Base-by-base conservation (phyloP, 2,329 filamentous ascomycete species). In the Cryphonectria carpinicola region DNA sequence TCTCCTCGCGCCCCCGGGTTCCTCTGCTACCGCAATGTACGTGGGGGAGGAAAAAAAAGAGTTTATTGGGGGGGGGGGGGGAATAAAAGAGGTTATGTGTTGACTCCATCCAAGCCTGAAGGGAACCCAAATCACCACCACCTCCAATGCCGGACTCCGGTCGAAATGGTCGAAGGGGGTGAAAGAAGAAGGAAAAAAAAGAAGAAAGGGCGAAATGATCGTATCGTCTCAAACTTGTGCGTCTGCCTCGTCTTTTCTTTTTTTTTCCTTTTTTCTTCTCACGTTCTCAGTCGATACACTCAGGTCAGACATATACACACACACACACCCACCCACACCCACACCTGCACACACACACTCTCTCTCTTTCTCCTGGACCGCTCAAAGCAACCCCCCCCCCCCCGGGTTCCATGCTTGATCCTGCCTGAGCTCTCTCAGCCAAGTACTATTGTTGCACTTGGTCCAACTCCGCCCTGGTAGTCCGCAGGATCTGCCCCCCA, bases 191-290 rank as follows among this genome's bases (percentile, higher is more conserved):
- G 46, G 4, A 49, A 11, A 49, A 11, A 49, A 11, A 49, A 49
- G 43, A 22, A 19, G 22, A 46, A 46, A 7, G 22, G 22, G 46
- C 22, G 46, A 49, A 65, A 65, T 49, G 43, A 65, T 65, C 41
- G 60, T 67, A 46, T 72, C 68, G 49, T 71, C 41, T 65, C 70
- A 63, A 64, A 64, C 25, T 70, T 58, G 22, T 69, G 62, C 28
- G 46, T 49, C 28, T 56, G 66, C 61, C 63, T 68, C 65, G 28
- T 66, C 70, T 65, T 49, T 25, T 49, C 32, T 3, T 32, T 32
- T 4, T 32, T 32, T 32, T 56, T 35, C 32, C 4, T 32, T 4
- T 32, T 3, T 32, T 56, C 28, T 11, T 35, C 39, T 39, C 32
- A 28, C 68, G 43, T 63, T 37, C 61, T 10, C 25, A 13, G 5